Evolutionary conservation across 306 rosid genomes (phyloP).

Genomic region (Vicia villosa): DNA sequence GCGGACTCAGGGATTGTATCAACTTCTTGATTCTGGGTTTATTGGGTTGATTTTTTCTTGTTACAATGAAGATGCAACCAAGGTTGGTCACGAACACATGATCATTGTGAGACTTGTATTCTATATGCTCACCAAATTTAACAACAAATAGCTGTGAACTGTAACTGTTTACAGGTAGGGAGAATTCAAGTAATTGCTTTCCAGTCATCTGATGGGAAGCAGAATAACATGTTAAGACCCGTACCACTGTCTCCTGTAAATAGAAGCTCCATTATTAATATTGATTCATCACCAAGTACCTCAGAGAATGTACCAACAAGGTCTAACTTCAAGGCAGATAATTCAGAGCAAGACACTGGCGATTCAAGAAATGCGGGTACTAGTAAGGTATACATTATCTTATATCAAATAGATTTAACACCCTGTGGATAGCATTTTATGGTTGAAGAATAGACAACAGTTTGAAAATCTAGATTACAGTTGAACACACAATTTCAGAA

Average conservation of each 20-base stretch:
- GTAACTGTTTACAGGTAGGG: slow-evolving; percentile 82
- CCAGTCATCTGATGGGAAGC: slow-evolving; percentile 94
- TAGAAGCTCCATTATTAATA: slow-evolving; percentile 73
- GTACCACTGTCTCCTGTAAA: slow-evolving; percentile 68
- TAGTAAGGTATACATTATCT: slow-evolving; percentile 57
- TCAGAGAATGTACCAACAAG: slow-evolving; percentile 55
- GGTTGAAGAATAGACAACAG: slow-evolving; percentile 17
- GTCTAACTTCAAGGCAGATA: slow-evolving; percentile 59
- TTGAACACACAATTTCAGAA: background rate
- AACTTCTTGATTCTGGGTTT: slow-evolving; percentile 97
- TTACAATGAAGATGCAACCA: slow-evolving; percentile 84
- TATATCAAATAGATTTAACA: slow-evolving; percentile 24
- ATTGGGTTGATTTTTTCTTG: slow-evolving; percentile 96
- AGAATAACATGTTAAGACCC: slow-evolving; percentile 58
- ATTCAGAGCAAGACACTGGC: slow-evolving; percentile 67
- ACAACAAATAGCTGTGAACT: slow-evolving; percentile 21
- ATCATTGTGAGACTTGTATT: slow-evolving; percentile 19
- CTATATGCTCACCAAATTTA: slow-evolving; percentile 28
- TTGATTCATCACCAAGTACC: slow-evolving; percentile 90
- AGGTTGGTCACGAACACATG: slow-evolving; percentile 55
- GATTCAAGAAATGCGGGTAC: slow-evolving; percentile 67
- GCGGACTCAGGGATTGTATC: slow-evolving; percentile 93
- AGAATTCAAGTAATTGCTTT: slow-evolving; percentile 98
- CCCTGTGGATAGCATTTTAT: slow-evolving; percentile 8
- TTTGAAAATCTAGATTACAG: slow-evolving; percentile 29